These are phyloP conservation scores for Biscogniauxia marginata DNA, from an alignment of 2,329 filamentous ascomycete species.

Conservation along the genomic window DNA sequence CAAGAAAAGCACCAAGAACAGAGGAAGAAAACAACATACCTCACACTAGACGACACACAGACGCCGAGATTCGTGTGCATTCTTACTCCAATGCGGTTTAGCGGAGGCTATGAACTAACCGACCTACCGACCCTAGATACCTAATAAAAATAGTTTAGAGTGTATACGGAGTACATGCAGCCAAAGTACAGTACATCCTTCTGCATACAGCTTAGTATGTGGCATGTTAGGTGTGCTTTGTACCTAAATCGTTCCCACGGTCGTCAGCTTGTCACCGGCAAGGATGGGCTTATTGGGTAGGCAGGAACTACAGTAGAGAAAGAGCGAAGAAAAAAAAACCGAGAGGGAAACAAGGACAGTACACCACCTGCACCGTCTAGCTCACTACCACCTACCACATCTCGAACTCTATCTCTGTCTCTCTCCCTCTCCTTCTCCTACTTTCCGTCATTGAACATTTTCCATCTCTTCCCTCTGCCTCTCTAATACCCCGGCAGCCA, in stretches of 20 bases:
- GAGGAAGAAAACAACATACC: neutral
- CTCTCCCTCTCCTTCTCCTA: conserved; percentile 8
- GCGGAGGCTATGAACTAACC: neutral
- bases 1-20: neutral
- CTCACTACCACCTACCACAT: conserved; percentile 17
- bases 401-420: conserved; percentile 8
- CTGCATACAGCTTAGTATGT: neutral
- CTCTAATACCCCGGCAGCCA: neutral
- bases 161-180: neutral
- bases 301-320: too few relatives aligned
- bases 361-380: neutral
- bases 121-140: neutral
- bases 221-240: neutral
- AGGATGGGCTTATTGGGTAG: neutral
- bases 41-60: neutral
- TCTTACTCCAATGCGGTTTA: neutral
- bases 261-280: too few relatives aligned
- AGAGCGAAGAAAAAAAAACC: neutral
- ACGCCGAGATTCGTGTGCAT: neutral
- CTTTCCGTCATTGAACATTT: conserved; percentile 12
- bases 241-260: neutral
- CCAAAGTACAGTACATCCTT: neutral
- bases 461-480: conserved; percentile 6
- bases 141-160: neutral
- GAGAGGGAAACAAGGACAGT: neutral